Conservation (phyloP, 352 stramenopile species). For the Pythium biforme region DNA sequence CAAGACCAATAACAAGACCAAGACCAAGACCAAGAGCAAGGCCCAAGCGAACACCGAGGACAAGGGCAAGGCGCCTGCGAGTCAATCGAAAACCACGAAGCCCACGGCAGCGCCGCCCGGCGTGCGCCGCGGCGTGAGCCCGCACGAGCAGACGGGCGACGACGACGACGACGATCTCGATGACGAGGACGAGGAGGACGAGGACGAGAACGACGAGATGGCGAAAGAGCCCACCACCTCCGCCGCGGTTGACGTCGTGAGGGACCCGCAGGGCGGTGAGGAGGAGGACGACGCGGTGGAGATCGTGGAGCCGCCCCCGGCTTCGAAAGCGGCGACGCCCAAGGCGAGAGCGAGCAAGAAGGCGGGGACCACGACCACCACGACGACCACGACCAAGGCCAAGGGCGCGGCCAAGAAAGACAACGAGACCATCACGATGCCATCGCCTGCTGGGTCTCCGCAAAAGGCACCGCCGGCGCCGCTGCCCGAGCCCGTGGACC, state of each 20-base stretch:
- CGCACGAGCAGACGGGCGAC: constrained; percentile 16
- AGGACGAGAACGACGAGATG: too few species aligned
- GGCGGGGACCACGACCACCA: background rate
- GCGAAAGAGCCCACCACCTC: background rate
- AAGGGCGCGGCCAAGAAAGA: constrained; percentile 8
- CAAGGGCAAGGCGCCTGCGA: too few species aligned
- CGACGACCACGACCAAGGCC: background rate
- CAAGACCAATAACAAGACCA: constrained; percentile 14
- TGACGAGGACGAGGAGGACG: constrained; percentile 30
- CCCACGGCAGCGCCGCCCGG: too few species aligned
- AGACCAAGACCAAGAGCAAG: constrained; percentile 22
- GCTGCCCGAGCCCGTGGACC: constrained; percentile 37
- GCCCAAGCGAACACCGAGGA: too few species aligned
- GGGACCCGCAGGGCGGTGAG: background rate
- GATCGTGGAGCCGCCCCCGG: background rate
- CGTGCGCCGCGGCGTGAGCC: constrained; percentile 18
- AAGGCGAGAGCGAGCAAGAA: constrained; percentile 1
- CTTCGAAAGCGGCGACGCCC: background rate
- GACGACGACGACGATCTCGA: constrained; percentile 23
- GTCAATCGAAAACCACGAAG: too few species aligned
- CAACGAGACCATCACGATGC: constrained; percentile 9
- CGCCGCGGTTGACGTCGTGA: background rate
- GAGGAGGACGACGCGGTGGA: background rate
- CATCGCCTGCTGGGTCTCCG: constrained; percentile 10
- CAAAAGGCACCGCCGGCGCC: constrained; percentile 13